Conservation (phyloP, 2,329 filamentous ascomycete genomes). For the Diaporthe capsici region DNA sequence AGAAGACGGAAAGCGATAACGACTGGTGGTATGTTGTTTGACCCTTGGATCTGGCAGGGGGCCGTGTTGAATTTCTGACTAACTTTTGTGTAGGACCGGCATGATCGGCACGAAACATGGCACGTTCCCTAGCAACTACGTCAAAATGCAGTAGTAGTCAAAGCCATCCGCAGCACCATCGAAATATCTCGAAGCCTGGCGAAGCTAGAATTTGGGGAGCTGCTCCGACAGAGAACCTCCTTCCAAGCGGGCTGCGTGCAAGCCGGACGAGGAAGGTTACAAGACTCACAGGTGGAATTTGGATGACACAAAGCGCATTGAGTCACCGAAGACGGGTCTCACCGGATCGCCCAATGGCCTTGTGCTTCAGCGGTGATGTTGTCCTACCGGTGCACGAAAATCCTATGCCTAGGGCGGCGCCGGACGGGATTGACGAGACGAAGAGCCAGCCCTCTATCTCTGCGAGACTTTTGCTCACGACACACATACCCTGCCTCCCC, state of each 20-base stretch:
- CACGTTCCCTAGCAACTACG: constrained; percentile 91
- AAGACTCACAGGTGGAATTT: background rate
- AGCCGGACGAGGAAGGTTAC: background rate
- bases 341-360: background rate
- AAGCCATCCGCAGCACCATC: background rate
- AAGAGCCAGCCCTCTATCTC: background rate
- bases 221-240: background rate
- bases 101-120: constrained; percentile 87
- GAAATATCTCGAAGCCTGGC: background rate
- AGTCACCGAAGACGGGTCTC: too few species aligned
- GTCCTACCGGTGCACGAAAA: background rate
- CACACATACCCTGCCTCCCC: background rate
- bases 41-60: constrained; percentile 1
- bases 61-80: constrained; percentile 22
- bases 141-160: constrained; percentile 72
- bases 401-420: too few species aligned
- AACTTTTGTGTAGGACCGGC: constrained; percentile 76
- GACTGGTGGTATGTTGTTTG: constrained; percentile 87
- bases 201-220: background rate
- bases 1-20: constrained; percentile 92
- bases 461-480: background rate
- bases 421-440: background rate
- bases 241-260: too few species aligned
- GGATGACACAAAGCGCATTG: too few species aligned
- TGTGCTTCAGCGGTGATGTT: background rate